Conservation (phyloP, 176 grass and related monocot species). For the Oryza glaberrima region DNA sequence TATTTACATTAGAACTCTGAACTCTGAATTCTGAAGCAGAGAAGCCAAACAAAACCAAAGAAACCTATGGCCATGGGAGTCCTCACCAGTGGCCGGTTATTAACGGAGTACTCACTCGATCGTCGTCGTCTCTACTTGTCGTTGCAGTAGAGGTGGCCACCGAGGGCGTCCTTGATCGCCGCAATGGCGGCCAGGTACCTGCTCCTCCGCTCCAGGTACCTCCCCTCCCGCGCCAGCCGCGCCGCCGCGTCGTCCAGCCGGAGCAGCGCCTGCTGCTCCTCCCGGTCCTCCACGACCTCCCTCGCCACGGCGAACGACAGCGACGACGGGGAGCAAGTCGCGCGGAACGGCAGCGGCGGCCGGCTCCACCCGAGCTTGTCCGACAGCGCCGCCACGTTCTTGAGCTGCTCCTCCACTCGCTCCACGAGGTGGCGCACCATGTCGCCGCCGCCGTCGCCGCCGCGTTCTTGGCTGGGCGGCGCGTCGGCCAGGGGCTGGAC, state of each 20-base stretch:
- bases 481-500: conserved; percentile 60
- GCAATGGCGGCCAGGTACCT: conserved; percentile 52
- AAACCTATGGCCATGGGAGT: conserved; percentile 5
- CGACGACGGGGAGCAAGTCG: conserved; percentile 50
- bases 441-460: not conserved
- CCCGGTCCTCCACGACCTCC: conserved; percentile 52
- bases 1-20: not conserved
- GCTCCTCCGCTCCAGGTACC: conserved; percentile 48
- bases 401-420: conserved; percentile 63
- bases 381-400: conserved; percentile 72
- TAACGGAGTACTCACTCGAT: not conserved
- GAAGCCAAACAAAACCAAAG: not conserved
- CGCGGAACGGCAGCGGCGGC: conserved; percentile 31
- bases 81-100: not conserved
- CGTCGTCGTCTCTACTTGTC: conserved; percentile 23
- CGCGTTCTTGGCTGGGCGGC: not conserved
- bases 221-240: conserved; percentile 32
- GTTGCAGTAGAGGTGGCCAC: conserved; percentile 43
- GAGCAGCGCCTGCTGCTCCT: conserved; percentile 64
- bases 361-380: conserved; percentile 59
- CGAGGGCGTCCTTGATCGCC: conserved; percentile 47
- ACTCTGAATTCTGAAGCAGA: not conserved
- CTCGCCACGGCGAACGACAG: conserved; percentile 71
- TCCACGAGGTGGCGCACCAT: conserved; percentile 47
- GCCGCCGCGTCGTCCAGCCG: conserved; percentile 21